phyloP scores from a whole-genome alignment of 1,284 basidiomycete species.

The Leccinum holopus region DNA sequence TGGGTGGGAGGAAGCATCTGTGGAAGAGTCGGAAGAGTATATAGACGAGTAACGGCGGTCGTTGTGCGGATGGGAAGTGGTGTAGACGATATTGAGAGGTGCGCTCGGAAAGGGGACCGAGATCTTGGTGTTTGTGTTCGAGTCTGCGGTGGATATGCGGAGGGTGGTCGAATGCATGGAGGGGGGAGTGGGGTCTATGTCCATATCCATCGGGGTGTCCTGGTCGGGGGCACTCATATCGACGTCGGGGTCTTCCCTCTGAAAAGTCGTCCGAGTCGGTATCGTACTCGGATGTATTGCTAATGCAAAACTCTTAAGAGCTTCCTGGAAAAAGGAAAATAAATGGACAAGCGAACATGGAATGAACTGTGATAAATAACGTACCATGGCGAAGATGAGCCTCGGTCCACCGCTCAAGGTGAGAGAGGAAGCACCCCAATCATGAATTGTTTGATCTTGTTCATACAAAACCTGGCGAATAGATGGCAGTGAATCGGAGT shows the following conservation, averaged over 20 bases:
- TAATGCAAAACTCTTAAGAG: too few relatives aligned
- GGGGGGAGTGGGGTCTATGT: conserved; percentile 11
- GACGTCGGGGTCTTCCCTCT: conserved; percentile 32
- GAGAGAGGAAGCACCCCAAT: too few relatives aligned
- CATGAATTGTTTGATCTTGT: too few relatives aligned
- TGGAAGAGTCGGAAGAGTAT: conserved; percentile 23
- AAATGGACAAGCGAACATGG: too few relatives aligned
- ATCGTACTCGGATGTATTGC: conserved; percentile 29
- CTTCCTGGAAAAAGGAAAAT: too few relatives aligned
- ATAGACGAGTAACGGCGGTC: conserved; percentile 22
- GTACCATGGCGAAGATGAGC: too few relatives aligned
- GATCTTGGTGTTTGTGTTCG: conserved; percentile 19
- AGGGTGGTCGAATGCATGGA: conserved; percentile 58
- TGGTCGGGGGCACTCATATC: conserved; percentile 32
- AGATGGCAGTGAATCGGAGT: too few relatives aligned
- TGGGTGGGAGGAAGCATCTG: conserved; percentile 24
- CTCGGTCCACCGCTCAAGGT: too few relatives aligned
- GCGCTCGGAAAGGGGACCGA: conserved; percentile 16
- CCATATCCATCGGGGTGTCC: conserved; percentile 31
- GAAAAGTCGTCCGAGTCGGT: conserved; percentile 38
- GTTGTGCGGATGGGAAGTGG: conserved; percentile 7
- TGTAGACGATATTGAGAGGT: conserved; percentile 20
- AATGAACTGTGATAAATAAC: too few relatives aligned
- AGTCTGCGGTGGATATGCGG: conserved; percentile 36
- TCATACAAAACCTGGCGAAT: too few relatives aligned